Conservation (phyloP, 768 basidiomycete species). For the Vishniacozyma victoriae region DNA sequence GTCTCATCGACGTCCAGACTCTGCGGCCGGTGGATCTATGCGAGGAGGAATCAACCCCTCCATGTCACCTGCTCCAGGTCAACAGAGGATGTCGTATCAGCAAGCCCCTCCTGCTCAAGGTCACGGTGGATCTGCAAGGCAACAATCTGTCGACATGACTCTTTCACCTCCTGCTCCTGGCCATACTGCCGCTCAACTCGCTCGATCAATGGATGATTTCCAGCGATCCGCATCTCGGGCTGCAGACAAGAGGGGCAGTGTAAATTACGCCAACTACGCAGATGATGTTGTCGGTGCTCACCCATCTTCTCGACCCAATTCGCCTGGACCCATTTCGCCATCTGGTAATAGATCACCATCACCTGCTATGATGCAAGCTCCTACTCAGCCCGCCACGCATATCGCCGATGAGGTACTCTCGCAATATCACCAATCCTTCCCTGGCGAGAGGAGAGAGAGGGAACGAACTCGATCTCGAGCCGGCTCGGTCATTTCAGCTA, state of each 20-base stretch:
- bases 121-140: constrained; percentile 7
- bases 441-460: constrained; percentile 58
- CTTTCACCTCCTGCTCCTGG: constrained; percentile 43
- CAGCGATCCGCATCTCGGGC: constrained; percentile 33
- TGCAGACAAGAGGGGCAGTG: constrained; percentile 26
- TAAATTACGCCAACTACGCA: constrained; percentile 70
- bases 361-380: constrained; percentile 65
- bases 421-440: constrained; percentile 77
- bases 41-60: constrained; percentile 29
- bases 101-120: constrained; percentile 5
- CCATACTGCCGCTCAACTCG: constrained; percentile 46
- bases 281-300: constrained; percentile 72
- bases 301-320: constrained; percentile 66
- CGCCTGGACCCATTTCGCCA: constrained; percentile 52
- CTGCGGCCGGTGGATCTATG: constrained; percentile 21
- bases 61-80: constrained; percentile 27
- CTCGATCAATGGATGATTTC: constrained; percentile 48
- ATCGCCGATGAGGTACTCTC: constrained; percentile 64
- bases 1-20: constrained; percentile 43
- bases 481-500: constrained; percentile 24
- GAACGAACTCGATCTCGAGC: constrained; percentile 32
- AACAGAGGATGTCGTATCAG: constrained; percentile 25
- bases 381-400: constrained; percentile 45
- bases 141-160: constrained; percentile 27
- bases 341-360: constrained; percentile 47